Conservation (phyloP, 2,329 filamentous ascomycete species). For the Aspergillus transmontanensis region DNA sequence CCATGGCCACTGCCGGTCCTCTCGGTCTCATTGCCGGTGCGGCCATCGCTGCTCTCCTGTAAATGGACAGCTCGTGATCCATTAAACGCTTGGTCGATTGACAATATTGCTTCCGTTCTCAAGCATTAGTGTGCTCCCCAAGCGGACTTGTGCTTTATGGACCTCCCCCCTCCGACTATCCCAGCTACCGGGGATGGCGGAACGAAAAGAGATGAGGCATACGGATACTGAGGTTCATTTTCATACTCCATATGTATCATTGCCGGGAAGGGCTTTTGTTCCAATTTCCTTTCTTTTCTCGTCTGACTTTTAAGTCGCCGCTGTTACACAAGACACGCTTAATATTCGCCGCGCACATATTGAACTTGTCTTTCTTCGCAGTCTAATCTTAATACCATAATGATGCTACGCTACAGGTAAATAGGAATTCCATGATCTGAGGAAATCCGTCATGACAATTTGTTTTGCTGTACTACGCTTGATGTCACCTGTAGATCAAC, state of each 20-base stretch:
- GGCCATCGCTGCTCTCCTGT: conserved; percentile 47
- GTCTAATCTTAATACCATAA: conserved; percentile 18
- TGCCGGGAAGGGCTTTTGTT: conserved; percentile 7
- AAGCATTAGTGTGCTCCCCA: not conserved
- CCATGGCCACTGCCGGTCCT: conserved; percentile 41
- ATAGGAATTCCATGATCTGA: conserved; percentile 9
- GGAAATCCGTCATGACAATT: not conserved
- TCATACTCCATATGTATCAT: conserved; percentile 18
- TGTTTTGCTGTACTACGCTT: too few relatives aligned
- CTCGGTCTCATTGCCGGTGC: conserved; percentile 44
- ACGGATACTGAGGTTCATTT: conserved; percentile 13
- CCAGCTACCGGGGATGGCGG: not conserved
- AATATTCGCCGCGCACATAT: conserved; percentile 20
- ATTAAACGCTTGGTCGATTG: not conserved
- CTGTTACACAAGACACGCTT: conserved; percentile 18
- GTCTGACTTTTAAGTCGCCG: conserved; percentile 12
- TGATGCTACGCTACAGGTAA: conserved; percentile 16
- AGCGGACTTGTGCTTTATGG: not conserved
- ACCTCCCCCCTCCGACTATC: not conserved
- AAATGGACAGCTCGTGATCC: conserved; percentile 19
- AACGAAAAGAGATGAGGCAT: conserved; percentile 16
- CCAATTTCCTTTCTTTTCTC: conserved; percentile 4
- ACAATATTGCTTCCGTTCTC: not conserved
- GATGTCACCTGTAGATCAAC: not conserved
- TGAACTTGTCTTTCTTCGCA: conserved; percentile 10